Percentiles rank a stretch among this genome's conserved stretches.
phyloP scores from a whole-genome alignment of 225 moss, liverwort and hornwort genomes.

The Marchantia polymorpha region DNA sequence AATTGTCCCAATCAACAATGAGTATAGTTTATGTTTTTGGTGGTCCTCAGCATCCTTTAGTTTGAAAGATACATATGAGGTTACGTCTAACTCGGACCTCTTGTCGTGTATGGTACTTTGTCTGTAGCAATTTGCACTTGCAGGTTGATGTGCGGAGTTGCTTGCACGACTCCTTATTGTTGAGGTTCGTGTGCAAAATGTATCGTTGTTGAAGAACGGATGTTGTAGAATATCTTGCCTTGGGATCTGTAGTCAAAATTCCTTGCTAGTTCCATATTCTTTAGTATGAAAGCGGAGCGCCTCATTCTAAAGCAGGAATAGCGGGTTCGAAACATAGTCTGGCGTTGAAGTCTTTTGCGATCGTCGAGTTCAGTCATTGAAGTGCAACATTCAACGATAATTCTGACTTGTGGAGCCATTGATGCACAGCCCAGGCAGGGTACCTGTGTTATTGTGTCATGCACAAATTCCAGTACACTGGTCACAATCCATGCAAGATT shows the following conservation, averaged over 20 bases:
- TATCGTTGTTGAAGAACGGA: conserved; percentile 21
- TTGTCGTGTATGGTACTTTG: conserved; percentile 13
- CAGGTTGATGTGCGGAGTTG: conserved; percentile 33
- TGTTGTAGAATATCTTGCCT: neutral
- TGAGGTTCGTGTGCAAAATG: conserved; percentile 23
- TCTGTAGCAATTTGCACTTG: conserved; percentile 34
- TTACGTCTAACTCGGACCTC: conserved; percentile 21
- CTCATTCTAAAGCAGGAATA: conserved; percentile 1
- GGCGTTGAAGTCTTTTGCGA: neutral
- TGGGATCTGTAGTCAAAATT: conserved; percentile 13
- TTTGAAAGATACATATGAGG: neutral
- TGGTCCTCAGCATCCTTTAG: neutral
- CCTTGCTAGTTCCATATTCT: neutral
- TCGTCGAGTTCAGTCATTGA: neutral
- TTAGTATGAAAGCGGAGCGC: conserved; percentile 11
- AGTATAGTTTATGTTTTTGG: neutral
- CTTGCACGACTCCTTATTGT: conserved; percentile 25
- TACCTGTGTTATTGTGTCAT: conserved; percentile 21
- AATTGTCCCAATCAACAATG: neutral
- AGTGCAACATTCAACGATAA: conserved; percentile 9
- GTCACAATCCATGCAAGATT: conserved; percentile 1
- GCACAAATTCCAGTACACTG: conserved; percentile 17
- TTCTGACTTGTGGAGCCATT: conserved; percentile 36
- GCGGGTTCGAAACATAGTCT: neutral
- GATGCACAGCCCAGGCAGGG: conserved; percentile 31